Evolutionary conservation across 75 land plant genomes (phyloP).

Genomic region (Pseudotsuga menziesii): DNA sequence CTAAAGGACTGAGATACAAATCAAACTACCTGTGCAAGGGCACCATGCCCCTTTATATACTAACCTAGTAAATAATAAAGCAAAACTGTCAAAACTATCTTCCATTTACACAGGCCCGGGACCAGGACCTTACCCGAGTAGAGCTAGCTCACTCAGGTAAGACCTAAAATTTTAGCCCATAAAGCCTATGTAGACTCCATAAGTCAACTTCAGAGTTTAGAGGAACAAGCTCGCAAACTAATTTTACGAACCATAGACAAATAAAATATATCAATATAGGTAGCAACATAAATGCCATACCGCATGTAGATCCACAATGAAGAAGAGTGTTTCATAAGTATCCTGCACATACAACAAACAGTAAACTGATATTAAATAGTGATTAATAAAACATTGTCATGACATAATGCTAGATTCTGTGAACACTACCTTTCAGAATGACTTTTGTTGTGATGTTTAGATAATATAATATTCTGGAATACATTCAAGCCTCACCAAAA

Average conservation of each 20-base stretch:
- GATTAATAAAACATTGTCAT: too few species aligned
- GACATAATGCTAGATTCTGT: too few species aligned
- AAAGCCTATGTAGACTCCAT: not conserved
- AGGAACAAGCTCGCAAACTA: not conserved
- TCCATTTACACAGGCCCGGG: not conserved
- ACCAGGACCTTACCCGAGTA: not conserved
- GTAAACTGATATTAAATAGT: not conserved
- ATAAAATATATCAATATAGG: not conserved
- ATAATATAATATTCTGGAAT: too few species aligned
- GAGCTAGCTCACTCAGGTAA: not conserved
- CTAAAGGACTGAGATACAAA: too few species aligned
- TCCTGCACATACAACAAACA: conserved; percentile 48
- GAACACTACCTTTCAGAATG: too few species aligned
- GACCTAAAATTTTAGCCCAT: not conserved
- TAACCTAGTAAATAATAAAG: not conserved
- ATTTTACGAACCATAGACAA: not conserved
- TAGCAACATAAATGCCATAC: conserved; percentile 28
- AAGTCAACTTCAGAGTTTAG: not conserved
- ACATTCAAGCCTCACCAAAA: too few species aligned
- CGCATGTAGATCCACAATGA: conserved; percentile 98
- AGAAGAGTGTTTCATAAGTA: conserved; percentile 75
- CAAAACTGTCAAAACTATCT: not conserved
- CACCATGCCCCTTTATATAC: too few species aligned
- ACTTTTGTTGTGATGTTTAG: too few species aligned
- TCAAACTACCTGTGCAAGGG: too few species aligned